phyloP scores from a whole-genome alignment of 805 yeast genomes.

The Candida sithepensis region DNA sequence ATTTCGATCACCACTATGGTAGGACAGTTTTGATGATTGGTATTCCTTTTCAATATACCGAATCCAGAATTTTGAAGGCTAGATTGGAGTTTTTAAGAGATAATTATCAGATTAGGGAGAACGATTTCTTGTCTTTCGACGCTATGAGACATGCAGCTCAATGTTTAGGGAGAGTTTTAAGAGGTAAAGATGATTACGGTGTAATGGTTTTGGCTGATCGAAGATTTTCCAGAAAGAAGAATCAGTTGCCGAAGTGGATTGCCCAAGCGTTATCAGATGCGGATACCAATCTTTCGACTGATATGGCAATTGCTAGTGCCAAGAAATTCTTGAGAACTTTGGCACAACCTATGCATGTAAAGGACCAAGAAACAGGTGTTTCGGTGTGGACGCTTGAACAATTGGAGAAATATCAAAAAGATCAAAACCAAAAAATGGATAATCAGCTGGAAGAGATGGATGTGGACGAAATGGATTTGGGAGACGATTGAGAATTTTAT shows the following conservation, averaged over 20 bases:
- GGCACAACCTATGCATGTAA: conserved; percentile 90
- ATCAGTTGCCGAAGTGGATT: conserved; percentile 95
- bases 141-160: conserved; percentile 99
- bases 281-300: conserved; percentile 88
- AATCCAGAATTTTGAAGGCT: conserved; percentile 92
- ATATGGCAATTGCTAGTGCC: conserved; percentile 95
- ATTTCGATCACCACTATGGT: conserved; percentile 98
- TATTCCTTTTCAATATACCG: conserved; percentile 98
- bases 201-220: conserved; percentile 97
- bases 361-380: conserved; percentile 83
- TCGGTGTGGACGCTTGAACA: conserved; percentile 88
- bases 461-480: conserved; percentile 20
- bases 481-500: neutral
- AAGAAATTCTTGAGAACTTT: conserved; percentile 86
- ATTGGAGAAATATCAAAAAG: conserved; percentile 53
- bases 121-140: conserved; percentile 93
- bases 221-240: conserved; percentile 80
- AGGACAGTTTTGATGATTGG: conserved; percentile 98
- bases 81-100: conserved; percentile 90
- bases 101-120: conserved; percentile 87
- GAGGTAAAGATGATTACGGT: conserved; percentile 99
- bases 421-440: conserved; percentile 33
- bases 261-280: conserved; percentile 90
- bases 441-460: conserved; percentile 16
- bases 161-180: conserved; percentile 91